phyloP scores from a whole-genome alignment of 2,329 filamentous ascomycete species.

The Biscogniauxia marginata region DNA sequence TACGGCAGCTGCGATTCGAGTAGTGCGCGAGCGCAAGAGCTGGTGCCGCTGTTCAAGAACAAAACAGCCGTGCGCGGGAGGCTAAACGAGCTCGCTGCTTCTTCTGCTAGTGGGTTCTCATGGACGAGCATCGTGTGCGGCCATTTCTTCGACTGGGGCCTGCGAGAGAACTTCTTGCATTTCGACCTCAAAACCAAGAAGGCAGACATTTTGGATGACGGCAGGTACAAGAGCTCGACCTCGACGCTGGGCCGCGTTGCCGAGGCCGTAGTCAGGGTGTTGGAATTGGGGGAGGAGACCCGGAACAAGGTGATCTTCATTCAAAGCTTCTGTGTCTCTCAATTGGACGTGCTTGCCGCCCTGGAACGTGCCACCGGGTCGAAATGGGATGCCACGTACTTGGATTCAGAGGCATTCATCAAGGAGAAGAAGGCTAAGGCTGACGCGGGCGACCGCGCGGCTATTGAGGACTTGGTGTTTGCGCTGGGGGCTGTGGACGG shows the following conservation, averaged over 20 bases:
- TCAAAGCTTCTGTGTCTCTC: constrained; percentile 41
- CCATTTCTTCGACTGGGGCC: constrained; percentile 44
- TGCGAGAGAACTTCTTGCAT: constrained; percentile 37
- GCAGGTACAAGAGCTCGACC: constrained; percentile 32
- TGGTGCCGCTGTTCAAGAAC: constrained; percentile 36
- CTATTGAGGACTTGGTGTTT: constrained; percentile 49
- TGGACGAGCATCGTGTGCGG: constrained; percentile 40
- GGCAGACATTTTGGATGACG: constrained; percentile 37
- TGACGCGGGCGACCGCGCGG: constrained; percentile 37
- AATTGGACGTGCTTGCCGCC: constrained; percentile 34
- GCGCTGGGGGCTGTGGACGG: constrained; percentile 47
- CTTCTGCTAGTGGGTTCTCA: constrained; percentile 24
- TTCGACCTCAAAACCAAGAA: constrained; percentile 29
- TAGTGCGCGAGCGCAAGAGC: constrained; percentile 32
- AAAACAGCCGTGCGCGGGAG: constrained; percentile 35
- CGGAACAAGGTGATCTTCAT: constrained; percentile 37
- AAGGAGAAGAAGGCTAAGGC: constrained; percentile 36
- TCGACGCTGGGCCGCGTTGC: constrained; percentile 36
- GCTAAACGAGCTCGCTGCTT: constrained; percentile 28
- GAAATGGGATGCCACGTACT: constrained; percentile 30
- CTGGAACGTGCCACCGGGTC: constrained; percentile 34
- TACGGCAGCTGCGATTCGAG: constrained; percentile 41
- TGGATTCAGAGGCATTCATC: constrained; percentile 42
- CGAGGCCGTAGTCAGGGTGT: constrained; percentile 34
- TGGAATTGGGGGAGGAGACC: constrained; percentile 29